Percentiles rank a stretch among this genome's conserved stretches.
Conservation (phyloP, 176 grass and related monocot species). For the Zoysia pacifica region DNA sequence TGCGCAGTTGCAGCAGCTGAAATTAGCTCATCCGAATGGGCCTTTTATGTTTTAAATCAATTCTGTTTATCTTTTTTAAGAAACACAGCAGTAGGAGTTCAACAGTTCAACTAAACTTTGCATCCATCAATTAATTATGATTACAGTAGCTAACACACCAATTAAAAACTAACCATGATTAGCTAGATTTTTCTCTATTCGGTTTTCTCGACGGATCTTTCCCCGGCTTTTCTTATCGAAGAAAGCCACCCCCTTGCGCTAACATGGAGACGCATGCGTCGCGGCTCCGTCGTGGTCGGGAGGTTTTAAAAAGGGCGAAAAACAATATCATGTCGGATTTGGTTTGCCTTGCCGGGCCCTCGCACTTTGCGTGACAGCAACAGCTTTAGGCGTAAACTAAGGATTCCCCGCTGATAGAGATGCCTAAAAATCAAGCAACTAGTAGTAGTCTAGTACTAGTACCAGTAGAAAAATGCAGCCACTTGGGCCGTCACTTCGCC, state of each 20-base stretch:
- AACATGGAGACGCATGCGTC: slow-evolving; percentile 22
- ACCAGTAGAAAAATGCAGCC: neutral
- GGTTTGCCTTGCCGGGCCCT: slow-evolving; percentile 9
- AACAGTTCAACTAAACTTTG: neutral
- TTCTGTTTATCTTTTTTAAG: neutral
- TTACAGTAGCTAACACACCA: neutral
- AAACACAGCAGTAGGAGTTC: neutral
- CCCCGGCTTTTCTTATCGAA: neutral
- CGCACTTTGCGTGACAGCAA: neutral
- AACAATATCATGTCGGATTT: slow-evolving; percentile 46
- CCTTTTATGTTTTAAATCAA: neutral
- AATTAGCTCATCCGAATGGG: no score
- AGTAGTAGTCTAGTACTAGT: neutral
- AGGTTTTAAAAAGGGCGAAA: neutral
- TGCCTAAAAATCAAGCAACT: slow-evolving; percentile 22
- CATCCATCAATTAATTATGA: neutral
- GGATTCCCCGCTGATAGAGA: slow-evolving; percentile 37
- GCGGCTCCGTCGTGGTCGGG: neutral
- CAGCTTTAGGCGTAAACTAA: slow-evolving; percentile 38
- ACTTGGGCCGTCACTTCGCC: slow-evolving; percentile 19
- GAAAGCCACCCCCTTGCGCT: neutral
- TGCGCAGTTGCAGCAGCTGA: no score
- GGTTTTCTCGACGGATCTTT: neutral
- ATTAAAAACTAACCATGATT: neutral
- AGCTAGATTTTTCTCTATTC: slow-evolving; percentile 13